Evolutionary conservation across 345 rosid genomes (phyloP).

Genomic region (Arabis alpina): DNA sequence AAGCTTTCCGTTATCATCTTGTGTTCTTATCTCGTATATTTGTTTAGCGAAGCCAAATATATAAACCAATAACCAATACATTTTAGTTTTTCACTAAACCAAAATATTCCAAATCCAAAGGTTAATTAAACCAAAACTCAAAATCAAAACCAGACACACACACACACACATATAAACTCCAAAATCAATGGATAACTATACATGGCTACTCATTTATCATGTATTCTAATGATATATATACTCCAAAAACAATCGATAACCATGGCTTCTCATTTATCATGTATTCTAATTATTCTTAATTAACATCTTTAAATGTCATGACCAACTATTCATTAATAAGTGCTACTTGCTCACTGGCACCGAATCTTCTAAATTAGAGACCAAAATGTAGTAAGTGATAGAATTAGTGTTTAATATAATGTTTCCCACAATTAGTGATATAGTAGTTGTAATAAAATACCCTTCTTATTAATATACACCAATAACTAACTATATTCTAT

Average conservation of each 20-base stretch:
- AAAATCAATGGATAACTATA: too few relatives aligned
- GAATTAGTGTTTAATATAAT: neutral
- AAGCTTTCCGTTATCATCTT: too few relatives aligned
- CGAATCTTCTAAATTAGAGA: neutral
- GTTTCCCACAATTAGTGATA: neutral
- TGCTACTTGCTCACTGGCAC: neutral
- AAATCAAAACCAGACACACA: too few relatives aligned
- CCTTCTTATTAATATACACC: neutral
- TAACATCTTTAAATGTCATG: neutral
- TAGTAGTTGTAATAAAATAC: neutral
- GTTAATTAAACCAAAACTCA: too few relatives aligned
- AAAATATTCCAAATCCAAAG: too few relatives aligned
- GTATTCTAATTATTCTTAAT: slow-evolving; percentile 4
- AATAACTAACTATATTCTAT: neutral
- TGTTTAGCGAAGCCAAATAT: too few relatives aligned
- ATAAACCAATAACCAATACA: too few relatives aligned
- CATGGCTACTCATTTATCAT: too few relatives aligned
- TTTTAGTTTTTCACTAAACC: too few relatives aligned
- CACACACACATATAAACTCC: too few relatives aligned
- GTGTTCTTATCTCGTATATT: too few relatives aligned
- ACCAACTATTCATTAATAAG: neutral
- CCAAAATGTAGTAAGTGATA: neutral
- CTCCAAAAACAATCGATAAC: slow-evolving; percentile 11
- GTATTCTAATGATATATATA: too few relatives aligned
- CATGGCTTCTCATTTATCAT: neutral